Base-by-base conservation (phyloP, 225 moss, liverwort and hornwort genomes). In the Pseudisothecium myosuroides region DNA sequence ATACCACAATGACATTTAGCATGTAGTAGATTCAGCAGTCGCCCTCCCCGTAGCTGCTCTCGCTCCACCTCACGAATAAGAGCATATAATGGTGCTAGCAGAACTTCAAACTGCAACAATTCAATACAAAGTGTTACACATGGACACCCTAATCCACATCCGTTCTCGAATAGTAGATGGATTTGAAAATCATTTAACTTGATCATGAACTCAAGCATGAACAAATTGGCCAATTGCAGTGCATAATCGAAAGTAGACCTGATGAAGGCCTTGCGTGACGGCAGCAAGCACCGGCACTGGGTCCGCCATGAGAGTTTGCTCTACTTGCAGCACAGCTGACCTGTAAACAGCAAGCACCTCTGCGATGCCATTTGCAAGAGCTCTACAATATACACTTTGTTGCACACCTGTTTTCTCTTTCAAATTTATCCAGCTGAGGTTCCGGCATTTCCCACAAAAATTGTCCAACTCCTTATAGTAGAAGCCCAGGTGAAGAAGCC, bases 1-100 rank as follows among this genome's bases (percentile, higher is more conserved):
- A 99, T 93, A 83, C 98, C 98, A 91, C 98, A 97, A 91, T 99
- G 97, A 61, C 98, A 96, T 91, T 97, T 99, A 76, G 97, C 95
- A 89, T 99, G 97, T 76, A 99, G 93, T n/a, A 99, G 89, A 94
- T 96, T 96, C 88, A 99, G 94, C 80, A 97, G 90, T 75, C 96
- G 95, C 65, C 98, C 98, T 87, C 98, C 98, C 81, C 96, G 94
- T 72, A 99, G 94, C 92, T 95, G 96, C 93, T 96, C 96, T 76
- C 95, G 92, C 91, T 99, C 98, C 74, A 99, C 97, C 91, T 97
- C 97, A 87, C 95, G 95, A 50, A 99, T 94, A 88, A 99, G 93
- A 61, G 96, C 96, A 93, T 95, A 91, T 27, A 98, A 92, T 80
- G 98, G 98, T 80, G 96, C 96, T 87, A 99, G 93, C 58, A 97